Percentiles rank a stretch among this genome's conserved stretches.
Conservation (phyloP, 164 flowering plant species). For the Vitis labrusca region DNA sequence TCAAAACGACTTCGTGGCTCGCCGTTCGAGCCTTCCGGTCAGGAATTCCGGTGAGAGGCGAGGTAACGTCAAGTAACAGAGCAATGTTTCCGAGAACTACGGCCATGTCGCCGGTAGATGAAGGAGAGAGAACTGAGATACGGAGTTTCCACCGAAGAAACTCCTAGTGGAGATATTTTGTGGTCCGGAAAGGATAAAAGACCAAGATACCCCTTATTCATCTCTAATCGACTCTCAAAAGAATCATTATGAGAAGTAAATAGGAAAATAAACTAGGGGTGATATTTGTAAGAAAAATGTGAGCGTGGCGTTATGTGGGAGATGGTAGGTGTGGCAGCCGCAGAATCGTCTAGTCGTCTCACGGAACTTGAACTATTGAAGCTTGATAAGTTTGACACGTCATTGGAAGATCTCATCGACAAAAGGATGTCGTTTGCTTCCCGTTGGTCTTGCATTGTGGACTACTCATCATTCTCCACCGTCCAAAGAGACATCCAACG, state of each 20-base stretch:
- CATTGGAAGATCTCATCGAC: background rate
- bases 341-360: constrained; percentile 3
- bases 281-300: background rate
- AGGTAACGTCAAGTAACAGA: constrained; percentile 34
- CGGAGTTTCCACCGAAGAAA: background rate
- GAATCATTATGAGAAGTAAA: no score
- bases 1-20: constrained; percentile 36
- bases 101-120: constrained; percentile 45
- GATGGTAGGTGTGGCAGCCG: constrained; percentile 8
- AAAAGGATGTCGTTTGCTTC: constrained; percentile 12
- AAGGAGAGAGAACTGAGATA: constrained; percentile 6
- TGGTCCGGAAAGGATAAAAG: constrained; percentile 5
- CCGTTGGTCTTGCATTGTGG: background rate
- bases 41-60: constrained; percentile 25
- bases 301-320: constrained; percentile 17
- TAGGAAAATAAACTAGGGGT: no score
- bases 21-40: constrained; percentile 43
- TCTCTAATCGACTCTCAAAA: no score
- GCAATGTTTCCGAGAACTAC: constrained; percentile 57
- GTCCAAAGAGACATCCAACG: background rate
- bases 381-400: constrained; percentile 11
- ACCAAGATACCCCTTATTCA: no score
- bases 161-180: constrained; percentile 11
- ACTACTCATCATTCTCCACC: background rate
- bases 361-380: constrained; percentile 5